A percentile compares a stretch with the other conserved stretches of the same genome.
phyloP scores from a whole-genome alignment of 192 early-diverging fungal genomes.

The Piromyces sp. region DNA sequence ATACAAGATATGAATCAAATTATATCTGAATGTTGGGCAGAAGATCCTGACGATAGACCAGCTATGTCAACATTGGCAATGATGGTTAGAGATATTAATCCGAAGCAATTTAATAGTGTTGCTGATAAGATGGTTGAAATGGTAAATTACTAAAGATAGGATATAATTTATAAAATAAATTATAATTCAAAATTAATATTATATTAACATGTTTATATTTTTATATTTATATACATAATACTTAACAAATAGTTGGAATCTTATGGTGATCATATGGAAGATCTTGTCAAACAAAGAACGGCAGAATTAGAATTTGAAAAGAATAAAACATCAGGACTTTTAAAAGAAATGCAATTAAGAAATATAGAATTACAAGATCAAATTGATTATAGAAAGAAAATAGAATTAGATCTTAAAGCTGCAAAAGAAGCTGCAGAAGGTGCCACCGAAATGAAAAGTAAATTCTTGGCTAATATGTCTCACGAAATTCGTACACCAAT shows the following conservation, averaged over 20 bases:
- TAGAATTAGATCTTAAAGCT: background rate
- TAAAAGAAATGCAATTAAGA: background rate
- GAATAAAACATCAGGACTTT: background rate
- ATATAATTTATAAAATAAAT: too few species aligned
- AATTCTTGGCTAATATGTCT: slow-evolving; percentile 61
- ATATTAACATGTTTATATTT: too few species aligned
- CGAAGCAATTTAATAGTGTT: background rate
- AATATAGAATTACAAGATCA: background rate
- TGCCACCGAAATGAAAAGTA: background rate
- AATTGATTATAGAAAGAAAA: background rate
- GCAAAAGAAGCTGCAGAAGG: slow-evolving; percentile 1
- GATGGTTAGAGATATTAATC: background rate
- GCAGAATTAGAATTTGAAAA: background rate
- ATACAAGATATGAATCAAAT: background rate
- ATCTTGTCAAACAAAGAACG: background rate
- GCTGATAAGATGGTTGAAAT: background rate
- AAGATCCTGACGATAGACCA: background rate
- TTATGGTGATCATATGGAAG: background rate
- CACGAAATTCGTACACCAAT: slow-evolving; percentile 51
- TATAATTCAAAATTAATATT: too few species aligned
- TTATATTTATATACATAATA: too few species aligned
- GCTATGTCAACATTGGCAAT: background rate
- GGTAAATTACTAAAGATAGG: background rate
- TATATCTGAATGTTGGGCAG: background rate
- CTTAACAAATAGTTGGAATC: background rate